These are phyloP conservation scores for Citrullus amarus DNA, from an alignment of 306 rosid species.

Conservation along the genomic window DNA sequence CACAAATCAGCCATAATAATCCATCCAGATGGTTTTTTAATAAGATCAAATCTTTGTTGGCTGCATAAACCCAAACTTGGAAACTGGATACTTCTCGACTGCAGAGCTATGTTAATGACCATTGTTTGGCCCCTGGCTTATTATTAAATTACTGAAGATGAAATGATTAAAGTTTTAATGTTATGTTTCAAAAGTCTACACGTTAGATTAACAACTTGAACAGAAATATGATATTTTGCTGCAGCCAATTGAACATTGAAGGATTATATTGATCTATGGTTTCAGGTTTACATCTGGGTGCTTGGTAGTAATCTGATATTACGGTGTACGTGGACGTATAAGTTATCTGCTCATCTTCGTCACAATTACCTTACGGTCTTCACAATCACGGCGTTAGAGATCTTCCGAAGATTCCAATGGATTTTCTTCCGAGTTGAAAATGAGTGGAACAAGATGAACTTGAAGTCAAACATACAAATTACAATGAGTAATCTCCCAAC, in stretches of 20 bases:
- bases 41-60: neutral
- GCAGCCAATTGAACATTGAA: neutral
- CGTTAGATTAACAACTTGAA: neutral
- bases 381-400: conserved; percentile 70
- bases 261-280: neutral
- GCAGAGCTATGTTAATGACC: neutral
- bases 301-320: conserved; percentile 77
- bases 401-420: conserved; percentile 98
- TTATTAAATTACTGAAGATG: neutral
- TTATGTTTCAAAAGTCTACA: neutral
- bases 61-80: neutral
- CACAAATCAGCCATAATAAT: neutral
- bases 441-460: conserved; percentile 73
- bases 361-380: conserved; percentile 87
- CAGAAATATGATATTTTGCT: neutral
- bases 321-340: conserved; percentile 99
- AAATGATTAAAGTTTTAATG: neutral
- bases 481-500: conserved; percentile 39
- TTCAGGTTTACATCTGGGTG: conserved; percentile 92
- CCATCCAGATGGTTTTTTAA: neutral
- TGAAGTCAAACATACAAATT: conserved; percentile 52
- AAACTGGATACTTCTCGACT: neutral
- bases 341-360: conserved; percentile 97
- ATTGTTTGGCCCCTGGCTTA: neutral
- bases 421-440: conserved; percentile 92